Percentiles rank a stretch among this genome's conserved stretches.
These are phyloP conservation scores for Epichloe elymi DNA, from an alignment of 2,329 filamentous ascomycete species.

Conservation along the genomic window DNA sequence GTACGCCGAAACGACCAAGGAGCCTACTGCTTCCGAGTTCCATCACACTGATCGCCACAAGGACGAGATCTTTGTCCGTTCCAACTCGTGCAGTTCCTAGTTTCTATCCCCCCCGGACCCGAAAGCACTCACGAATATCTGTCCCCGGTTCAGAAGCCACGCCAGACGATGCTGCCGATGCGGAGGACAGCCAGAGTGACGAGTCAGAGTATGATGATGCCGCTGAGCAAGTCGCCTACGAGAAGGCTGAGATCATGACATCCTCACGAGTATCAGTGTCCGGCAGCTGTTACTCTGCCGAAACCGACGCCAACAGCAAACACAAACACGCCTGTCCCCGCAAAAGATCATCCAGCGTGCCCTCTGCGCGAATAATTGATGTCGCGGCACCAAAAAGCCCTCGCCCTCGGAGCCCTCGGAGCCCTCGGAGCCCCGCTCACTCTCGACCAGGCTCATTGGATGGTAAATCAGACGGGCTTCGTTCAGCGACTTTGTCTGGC, in stretches of 20 bases:
- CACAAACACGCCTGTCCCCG: constrained; percentile 17
- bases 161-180: neutral
- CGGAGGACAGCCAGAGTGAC: neutral
- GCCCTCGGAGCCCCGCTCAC: constrained; percentile 35
- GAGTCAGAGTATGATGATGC: constrained; percentile 24
- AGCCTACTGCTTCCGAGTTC: constrained; percentile 23
- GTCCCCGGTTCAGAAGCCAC: neutral
- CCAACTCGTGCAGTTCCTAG: constrained; percentile 23
- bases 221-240: constrained; percentile 32
- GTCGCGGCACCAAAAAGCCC: constrained; percentile 40
- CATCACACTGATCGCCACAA: constrained; percentile 17
- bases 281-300: constrained; percentile 35
- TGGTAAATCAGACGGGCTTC: constrained; percentile 24
- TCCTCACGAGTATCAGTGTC: constrained; percentile 43
- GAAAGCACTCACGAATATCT: neutral
- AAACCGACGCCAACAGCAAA: constrained; percentile 33
- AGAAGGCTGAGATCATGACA: constrained; percentile 46
- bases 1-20: constrained; percentile 27
- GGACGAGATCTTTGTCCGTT: constrained; percentile 36
- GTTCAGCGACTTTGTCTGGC: constrained; percentile 27
- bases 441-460: constrained; percentile 38
- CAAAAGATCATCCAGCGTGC: constrained; percentile 32
- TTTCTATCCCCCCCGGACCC: constrained; percentile 1
- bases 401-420: constrained; percentile 33
- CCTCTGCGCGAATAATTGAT: constrained; percentile 45